Evolutionary conservation across 306 rosid genomes (phyloP).

Genomic region (Medicago ruthenica): DNA sequence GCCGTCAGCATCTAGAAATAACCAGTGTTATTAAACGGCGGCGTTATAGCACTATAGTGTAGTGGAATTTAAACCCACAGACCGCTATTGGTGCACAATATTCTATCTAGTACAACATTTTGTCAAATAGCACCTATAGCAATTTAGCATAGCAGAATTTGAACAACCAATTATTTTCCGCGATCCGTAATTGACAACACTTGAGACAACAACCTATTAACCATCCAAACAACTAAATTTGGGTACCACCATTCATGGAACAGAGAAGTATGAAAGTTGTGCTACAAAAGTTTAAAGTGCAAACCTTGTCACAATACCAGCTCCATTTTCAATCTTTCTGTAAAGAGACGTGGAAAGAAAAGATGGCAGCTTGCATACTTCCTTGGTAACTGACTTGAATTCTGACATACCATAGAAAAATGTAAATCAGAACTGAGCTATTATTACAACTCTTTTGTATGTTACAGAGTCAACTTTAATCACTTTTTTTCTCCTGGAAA

Average conservation of each 20-base stretch:
- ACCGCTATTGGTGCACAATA: not conserved
- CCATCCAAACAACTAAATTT: constrained; percentile 27
- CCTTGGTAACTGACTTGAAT: constrained; percentile 83
- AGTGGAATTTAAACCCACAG: not conserved
- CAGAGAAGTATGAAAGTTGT: constrained; percentile 18
- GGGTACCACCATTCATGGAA: constrained; percentile 33
- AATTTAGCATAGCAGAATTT: not conserved
- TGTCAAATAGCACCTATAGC: not conserved
- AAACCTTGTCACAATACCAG: constrained; percentile 91
- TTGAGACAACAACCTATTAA: not conserved
- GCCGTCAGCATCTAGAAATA: constrained; percentile 15
- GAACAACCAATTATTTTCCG: not conserved
- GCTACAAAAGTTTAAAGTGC: constrained; percentile 13
- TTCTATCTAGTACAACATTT: not conserved
- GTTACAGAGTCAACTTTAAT: constrained; percentile 10
- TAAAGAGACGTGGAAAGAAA: constrained; percentile 80
- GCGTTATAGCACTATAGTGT: not conserved
- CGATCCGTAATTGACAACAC: not conserved
- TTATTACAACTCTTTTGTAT: constrained; percentile 13
- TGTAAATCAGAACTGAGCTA: constrained; percentile 46
- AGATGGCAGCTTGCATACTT: constrained; percentile 97
- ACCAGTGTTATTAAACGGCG: not conserved
- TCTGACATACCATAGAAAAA: constrained; percentile 62
- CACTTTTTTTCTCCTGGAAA: constrained; percentile 33
- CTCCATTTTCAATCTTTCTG: constrained; percentile 80